These are phyloP conservation scores for Seiridium cupressi DNA, from an alignment of 2,329 filamentous ascomycete genomes.

Conservation along the genomic window DNA sequence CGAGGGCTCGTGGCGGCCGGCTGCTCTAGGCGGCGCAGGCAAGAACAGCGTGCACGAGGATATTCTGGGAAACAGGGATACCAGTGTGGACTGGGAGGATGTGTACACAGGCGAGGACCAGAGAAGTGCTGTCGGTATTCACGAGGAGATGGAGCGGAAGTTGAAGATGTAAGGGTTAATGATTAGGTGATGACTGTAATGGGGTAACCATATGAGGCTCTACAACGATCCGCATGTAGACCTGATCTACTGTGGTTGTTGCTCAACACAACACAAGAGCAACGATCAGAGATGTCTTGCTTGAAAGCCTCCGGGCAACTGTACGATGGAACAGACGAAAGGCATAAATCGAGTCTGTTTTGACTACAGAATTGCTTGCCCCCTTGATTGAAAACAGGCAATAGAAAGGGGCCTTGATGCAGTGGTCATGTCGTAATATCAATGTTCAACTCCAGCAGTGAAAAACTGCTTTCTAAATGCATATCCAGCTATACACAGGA, in stretches of 20 bases:
- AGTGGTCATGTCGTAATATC: neutral
- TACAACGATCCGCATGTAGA: no score
- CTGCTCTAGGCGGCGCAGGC: slow-evolving; percentile 59
- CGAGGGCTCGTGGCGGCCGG: slow-evolving; percentile 76
- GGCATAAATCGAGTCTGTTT: neutral
- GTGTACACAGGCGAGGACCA: slow-evolving; percentile 80
- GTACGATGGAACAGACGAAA: neutral
- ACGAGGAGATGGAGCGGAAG: slow-evolving; percentile 92
- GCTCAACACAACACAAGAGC: neutral
- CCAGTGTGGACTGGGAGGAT: slow-evolving; percentile 87
- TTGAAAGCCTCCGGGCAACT: neutral
- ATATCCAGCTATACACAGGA: slow-evolving; percentile 9
- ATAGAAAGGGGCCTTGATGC: neutral
- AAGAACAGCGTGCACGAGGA: slow-evolving; percentile 78
- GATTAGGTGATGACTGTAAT: neutral
- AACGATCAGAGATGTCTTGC: neutral
- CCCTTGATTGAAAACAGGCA: neutral
- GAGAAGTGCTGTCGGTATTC: slow-evolving; percentile 69
- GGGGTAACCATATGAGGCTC: neutral
- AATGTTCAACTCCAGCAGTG: neutral
- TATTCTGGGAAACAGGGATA: slow-evolving; percentile 77
- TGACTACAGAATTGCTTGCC: neutral
- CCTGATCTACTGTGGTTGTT: neutral
- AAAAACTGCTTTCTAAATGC: slow-evolving; percentile 9
- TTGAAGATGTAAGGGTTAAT: slow-evolving; percentile 65